These are phyloP conservation scores for Penicillium macrosclerotiorum DNA, from an alignment of 495 filamentous ascomycete species.

Conservation along the genomic window DNA sequence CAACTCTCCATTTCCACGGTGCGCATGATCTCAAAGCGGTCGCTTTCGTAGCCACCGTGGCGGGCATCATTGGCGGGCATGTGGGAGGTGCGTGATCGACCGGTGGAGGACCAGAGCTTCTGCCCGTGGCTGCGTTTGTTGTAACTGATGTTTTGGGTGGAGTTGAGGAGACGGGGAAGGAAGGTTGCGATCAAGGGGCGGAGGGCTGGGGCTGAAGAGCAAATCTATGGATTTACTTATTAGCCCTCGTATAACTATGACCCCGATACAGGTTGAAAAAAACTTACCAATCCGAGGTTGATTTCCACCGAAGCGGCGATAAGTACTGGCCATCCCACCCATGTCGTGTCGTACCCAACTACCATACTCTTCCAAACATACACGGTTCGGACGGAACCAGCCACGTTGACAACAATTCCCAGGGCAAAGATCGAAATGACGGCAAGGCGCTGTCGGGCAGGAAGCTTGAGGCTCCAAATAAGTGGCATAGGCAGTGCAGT, in stretches of 20 bases:
- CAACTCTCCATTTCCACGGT: slow-evolving; percentile 38
- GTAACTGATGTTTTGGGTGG: slow-evolving; percentile 20
- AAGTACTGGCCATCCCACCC: slow-evolving; percentile 53
- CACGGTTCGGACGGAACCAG: slow-evolving; percentile 53
- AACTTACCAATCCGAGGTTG: slow-evolving; percentile 57
- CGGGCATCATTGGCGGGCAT: neutral
- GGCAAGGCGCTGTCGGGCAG: slow-evolving; percentile 51
- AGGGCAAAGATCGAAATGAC: slow-evolving; percentile 58
- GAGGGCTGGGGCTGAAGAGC: slow-evolving; percentile 54
- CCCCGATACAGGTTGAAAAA: too few species aligned
- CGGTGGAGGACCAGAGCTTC: slow-evolving; percentile 26
- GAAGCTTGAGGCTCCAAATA: slow-evolving; percentile 54
- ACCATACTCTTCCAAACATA: slow-evolving; percentile 51
- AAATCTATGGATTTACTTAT: slow-evolving; percentile 38
- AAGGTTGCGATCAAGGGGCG: slow-evolving; percentile 50
- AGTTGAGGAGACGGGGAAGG: slow-evolving; percentile 39
- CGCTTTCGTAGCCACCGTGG: slow-evolving; percentile 17
- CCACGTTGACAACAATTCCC: slow-evolving; percentile 57
- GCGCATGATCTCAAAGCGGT: slow-evolving; percentile 26
- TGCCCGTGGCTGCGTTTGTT: slow-evolving; percentile 19
- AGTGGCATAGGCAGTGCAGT: slow-evolving; percentile 60
- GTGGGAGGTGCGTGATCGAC: slow-evolving; percentile 20
- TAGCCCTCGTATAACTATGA: too few species aligned
- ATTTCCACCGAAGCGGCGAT: slow-evolving; percentile 56
- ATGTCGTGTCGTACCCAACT: slow-evolving; percentile 50